phyloP scores from a whole-genome alignment of 1,284 basidiomycete genomes.

The Leucoagaricus sp. region DNA sequence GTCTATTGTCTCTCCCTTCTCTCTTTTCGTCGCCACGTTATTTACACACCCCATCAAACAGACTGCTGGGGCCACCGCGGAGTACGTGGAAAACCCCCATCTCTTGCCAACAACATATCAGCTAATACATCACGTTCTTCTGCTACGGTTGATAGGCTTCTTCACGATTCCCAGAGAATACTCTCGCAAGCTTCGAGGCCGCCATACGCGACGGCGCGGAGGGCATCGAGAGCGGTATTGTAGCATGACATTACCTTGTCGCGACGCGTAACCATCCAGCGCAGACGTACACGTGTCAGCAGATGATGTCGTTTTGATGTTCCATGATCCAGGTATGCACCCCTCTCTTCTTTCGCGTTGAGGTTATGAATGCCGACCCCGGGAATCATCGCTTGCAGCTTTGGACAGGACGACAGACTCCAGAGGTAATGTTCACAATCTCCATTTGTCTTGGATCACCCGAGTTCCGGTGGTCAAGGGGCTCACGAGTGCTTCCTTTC shows the following conservation, averaged over 20 bases:
- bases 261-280: slow-evolving; percentile 48
- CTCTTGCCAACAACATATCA: background rate
- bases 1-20: slow-evolving; percentile 15
- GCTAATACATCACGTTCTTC: background rate
- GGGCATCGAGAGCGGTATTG: slow-evolving; percentile 91
- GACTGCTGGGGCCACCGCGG: slow-evolving; percentile 97
- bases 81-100: slow-evolving; percentile 49
- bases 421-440: slow-evolving; percentile 42
- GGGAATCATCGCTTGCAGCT: slow-evolving; percentile 40
- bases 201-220: slow-evolving; percentile 93
- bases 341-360: slow-evolving; percentile 19
- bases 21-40: slow-evolving; percentile 5
- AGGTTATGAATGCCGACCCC: slow-evolving; percentile 9
- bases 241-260: slow-evolving; percentile 32
- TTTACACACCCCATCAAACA: slow-evolving; percentile 18
- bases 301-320: slow-evolving; percentile 92
- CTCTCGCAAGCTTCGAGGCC: slow-evolving; percentile 88
- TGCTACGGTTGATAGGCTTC: slow-evolving; percentile 62
- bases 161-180: slow-evolving; percentile 88
- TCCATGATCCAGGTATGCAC: slow-evolving; percentile 84
- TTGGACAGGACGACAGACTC: slow-evolving; percentile 71
- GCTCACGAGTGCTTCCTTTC: background rate
- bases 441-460: slow-evolving; percentile 4
- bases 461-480: background rate
- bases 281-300: slow-evolving; percentile 95